Percentiles rank a stretch among this genome's conserved stretches.
Conservation (phyloP, 2,329 filamentous ascomycete genomes). For the Calonectria hongkongensis region DNA sequence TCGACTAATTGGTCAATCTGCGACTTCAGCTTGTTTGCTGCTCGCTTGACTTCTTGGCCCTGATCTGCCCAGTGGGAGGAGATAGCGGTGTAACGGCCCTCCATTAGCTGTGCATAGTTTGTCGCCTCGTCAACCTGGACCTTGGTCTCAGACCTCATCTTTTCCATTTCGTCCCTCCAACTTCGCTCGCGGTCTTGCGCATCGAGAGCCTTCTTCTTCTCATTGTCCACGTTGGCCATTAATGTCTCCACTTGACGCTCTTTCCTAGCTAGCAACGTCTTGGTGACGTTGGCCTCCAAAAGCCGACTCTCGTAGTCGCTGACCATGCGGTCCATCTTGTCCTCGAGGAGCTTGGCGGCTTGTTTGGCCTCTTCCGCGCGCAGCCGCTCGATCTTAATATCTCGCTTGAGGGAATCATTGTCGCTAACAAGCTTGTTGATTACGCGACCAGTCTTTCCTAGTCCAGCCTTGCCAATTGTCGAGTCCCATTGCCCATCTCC, state of each 20-base stretch:
- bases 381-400: slow-evolving; percentile 79
- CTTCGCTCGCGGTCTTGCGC: slow-evolving; percentile 76
- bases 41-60: slow-evolving; percentile 75
- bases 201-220: slow-evolving; percentile 76
- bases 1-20: slow-evolving; percentile 74
- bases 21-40: slow-evolving; percentile 68
- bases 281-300: slow-evolving; percentile 82
- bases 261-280: slow-evolving; percentile 81
- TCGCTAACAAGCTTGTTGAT: slow-evolving; percentile 89
- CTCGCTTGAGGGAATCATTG: slow-evolving; percentile 85
- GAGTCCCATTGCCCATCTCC: slow-evolving; percentile 74
- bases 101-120: slow-evolving; percentile 78
- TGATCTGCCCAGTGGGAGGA: slow-evolving; percentile 80
- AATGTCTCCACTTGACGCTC: slow-evolving; percentile 84
- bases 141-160: slow-evolving; percentile 74
- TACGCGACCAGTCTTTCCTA: slow-evolving; percentile 85
- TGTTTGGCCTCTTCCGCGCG: slow-evolving; percentile 83
- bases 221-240: slow-evolving; percentile 77
- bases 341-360: slow-evolving; percentile 79
- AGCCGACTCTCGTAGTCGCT: slow-evolving; percentile 82
- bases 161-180: slow-evolving; percentile 80
- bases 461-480: slow-evolving; percentile 80
- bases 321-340: slow-evolving; percentile 81
- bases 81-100: slow-evolving; percentile 82
- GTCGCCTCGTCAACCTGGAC: slow-evolving; percentile 80